These are phyloP conservation scores for Fusarium multiceps DNA, from an alignment of 2,329 filamentous ascomycete species.

Conservation along the genomic window DNA sequence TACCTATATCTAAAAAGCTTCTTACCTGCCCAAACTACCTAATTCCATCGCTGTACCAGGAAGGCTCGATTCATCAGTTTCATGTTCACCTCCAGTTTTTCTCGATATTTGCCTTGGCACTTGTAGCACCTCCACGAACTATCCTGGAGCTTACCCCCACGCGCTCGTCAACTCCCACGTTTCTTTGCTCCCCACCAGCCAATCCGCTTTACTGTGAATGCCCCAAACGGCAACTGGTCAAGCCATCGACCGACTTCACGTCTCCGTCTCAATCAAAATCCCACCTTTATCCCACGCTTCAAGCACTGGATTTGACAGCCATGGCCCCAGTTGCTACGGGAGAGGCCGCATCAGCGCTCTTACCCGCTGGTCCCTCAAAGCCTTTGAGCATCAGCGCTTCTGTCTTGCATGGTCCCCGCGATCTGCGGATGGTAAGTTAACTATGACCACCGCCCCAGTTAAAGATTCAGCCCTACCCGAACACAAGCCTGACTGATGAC, in stretches of 20 bases:
- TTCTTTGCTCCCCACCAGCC: conserved; percentile 40
- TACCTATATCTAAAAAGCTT: conserved; percentile 20
- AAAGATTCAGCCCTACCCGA: conserved; percentile 40
- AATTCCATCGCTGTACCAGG: conserved; percentile 27
- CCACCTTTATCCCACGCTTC: conserved; percentile 73
- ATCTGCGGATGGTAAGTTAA: conserved; percentile 66
- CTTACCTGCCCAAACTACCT: conserved; percentile 14
- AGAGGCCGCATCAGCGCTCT: conserved; percentile 57
- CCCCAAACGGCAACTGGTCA: conserved; percentile 50
- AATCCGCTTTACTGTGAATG: conserved; percentile 44
- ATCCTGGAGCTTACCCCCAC: conserved; percentile 46
- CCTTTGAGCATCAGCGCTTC: conserved; percentile 62
- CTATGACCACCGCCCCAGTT: conserved; percentile 10
- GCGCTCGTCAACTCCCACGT: conserved; percentile 44
- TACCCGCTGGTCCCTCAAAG: conserved; percentile 56
- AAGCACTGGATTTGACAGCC: conserved; percentile 38
- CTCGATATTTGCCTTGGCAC: conserved; percentile 33
- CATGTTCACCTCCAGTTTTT: conserved; percentile 18
- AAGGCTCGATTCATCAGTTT: conserved; percentile 27
- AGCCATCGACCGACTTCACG: conserved; percentile 44
- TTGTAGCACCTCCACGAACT: conserved; percentile 39
- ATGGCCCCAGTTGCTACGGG: conserved; percentile 65
- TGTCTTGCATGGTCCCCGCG: conserved; percentile 67
- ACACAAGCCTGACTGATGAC: conserved; percentile 28
- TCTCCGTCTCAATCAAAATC: conserved; percentile 47